Conservation (phyloP, 2,329 filamentous ascomycete species). For the Davidsoniella eucalypti region DNA sequence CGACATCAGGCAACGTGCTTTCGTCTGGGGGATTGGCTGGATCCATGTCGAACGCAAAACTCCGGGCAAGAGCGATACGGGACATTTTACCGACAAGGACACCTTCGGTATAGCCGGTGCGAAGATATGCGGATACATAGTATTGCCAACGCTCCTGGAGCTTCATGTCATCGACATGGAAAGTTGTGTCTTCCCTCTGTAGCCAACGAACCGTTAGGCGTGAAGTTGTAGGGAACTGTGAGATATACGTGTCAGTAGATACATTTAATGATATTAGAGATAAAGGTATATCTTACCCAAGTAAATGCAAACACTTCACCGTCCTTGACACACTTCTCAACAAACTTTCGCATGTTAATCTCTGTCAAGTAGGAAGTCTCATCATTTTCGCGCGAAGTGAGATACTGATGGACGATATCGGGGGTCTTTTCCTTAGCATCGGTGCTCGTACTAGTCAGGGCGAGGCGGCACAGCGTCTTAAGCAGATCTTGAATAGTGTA, state of each 20-base stretch:
- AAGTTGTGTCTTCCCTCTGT: constrained; percentile 54
- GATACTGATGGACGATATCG: constrained; percentile 77
- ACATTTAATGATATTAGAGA: neutral
- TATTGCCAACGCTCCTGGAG: constrained; percentile 77
- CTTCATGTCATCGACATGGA: constrained; percentile 80
- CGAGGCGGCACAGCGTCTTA: constrained; percentile 63
- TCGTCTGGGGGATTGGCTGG: constrained; percentile 31
- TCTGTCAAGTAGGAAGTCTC: constrained; percentile 82
- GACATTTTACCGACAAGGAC: constrained; percentile 47
- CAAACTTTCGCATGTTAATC: constrained; percentile 77
- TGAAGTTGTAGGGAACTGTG: constrained; percentile 4
- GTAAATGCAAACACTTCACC: constrained; percentile 79
- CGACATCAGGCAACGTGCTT: constrained; percentile 32
- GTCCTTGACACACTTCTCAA: constrained; percentile 85
- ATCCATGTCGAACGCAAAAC: constrained; percentile 47
- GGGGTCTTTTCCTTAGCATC: constrained; percentile 88
- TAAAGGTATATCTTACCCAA: constrained; percentile 50
- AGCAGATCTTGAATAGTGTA: constrained; percentile 88
- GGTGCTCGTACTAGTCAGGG: constrained; percentile 63
- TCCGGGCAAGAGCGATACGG: constrained; percentile 55
- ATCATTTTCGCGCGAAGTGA: constrained; percentile 62
- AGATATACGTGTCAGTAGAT: neutral
- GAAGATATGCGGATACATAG: constrained; percentile 84
- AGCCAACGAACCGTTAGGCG: constrained; percentile 43
- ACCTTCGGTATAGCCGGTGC: constrained; percentile 75